Evolutionary conservation across 148 eudicot species (phyloP), one percentile per base, ranked within the genome.

Genomic region (Nepenthes gracilis): DNA sequence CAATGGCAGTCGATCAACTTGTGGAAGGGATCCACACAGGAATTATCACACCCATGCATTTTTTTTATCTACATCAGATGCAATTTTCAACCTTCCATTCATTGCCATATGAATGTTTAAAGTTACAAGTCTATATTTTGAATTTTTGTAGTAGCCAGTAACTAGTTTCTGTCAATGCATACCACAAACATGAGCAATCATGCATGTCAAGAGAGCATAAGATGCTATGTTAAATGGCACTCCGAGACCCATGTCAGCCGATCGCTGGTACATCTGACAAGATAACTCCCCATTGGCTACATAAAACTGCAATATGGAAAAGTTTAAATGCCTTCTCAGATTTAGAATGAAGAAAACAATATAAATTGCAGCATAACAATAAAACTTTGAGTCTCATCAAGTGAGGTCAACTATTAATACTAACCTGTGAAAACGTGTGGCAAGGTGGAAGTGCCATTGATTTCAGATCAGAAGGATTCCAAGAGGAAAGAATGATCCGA

Each of bases 141-240:
- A 23, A 23, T 23, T 23, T 23, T 40, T 40, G 55, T n/a, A 53
- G 34, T 54, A 58, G 38, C 56, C 9, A 6, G 47, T 10, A 34
- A 15, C 34, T 15, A 47, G 35, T n/a, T 32, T 62, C 23, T 13
- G 53, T 56, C 55, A 56, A 64, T 59, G 47, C 88, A 54, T 82
- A 88, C 98, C 96, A 77, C 96, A 93, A 72, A 86, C 87, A 64
- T 93, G 95, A 73, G 98, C 96, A 75, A 88, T 86, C 95, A 84
- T 88, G 87, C 95, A 84, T 38, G 96, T 93, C 70, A 88, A 69
- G 35, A 93, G 78, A 51, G 96, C 74, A 72, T 88, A 88, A 35
- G 98, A 93, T 58, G 96, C 95, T 33, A 93, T 86, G 80, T 88
- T 93, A 66, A 88, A 93, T 65, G 98, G 98, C 61, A 93, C 96